Evolutionary conservation across 805 yeast species (phyloP), one percentile per base, ranked within the genome.

Genomic region (Priceomyces carsonii): DNA sequence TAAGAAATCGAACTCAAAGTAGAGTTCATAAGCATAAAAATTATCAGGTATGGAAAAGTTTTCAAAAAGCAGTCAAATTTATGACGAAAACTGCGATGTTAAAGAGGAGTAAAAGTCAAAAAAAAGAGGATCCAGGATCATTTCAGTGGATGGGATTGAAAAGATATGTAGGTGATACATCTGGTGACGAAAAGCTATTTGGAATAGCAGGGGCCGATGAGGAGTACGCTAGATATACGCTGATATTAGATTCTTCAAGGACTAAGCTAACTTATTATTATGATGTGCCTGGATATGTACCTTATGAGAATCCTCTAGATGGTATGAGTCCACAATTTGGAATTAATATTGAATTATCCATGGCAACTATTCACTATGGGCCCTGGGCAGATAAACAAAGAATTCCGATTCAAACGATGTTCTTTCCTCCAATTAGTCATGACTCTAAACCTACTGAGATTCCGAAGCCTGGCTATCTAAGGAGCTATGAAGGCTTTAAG

Each of bases 311-410:
- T 3, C 8, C 25, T 8, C 16, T 15, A 4, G 38, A 33, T 6
- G 26, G 34, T 9, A 24, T 43, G 24, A 21, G 26, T 18, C 73
- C 73, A 0, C 59, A 59, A 27, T 60, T 54, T 52, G 90, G 90
- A 0, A 47, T 82, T 6, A 82, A 82, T 34, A 33, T 90, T 6
- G 68, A 67, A 9, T 44, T 87, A 2, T 68, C 74, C 2, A 73
- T 75, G 36, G 79, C 88, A 0, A 80, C 85, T 0, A 61, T 88
- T 1, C 82, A 82, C 46, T 90, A 87, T 53, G 99, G 99, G 0
- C 95, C 99, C 0, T 91, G 97, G 96, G 85, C 96, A 0, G 95
- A 93, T 40, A 77, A 91, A 23, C 95, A 93, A 56, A 57, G 95
- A 12, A 69, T 69, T 2, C 74, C 80, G 1, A 50, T 90, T 7